phyloP scores from a whole-genome alignment of 1,284 basidiomycete species.

The Cryptococcus hybrid region DNA sequence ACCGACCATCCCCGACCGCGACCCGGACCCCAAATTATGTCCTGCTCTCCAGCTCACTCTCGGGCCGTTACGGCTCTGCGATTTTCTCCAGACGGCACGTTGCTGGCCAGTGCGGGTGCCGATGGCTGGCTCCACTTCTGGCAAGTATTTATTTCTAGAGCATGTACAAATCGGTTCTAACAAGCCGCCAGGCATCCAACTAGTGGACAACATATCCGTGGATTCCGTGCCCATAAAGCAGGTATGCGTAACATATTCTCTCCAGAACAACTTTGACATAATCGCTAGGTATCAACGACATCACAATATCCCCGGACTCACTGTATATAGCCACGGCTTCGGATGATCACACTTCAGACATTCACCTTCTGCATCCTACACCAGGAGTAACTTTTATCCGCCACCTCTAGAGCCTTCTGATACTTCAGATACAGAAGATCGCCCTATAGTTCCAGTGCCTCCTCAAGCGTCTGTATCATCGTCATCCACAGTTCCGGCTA shows the following conservation, averaged over 20 bases:
- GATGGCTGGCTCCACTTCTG: constrained; percentile 49
- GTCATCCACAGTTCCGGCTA: constrained; percentile 6
- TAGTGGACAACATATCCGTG: constrained; percentile 28
- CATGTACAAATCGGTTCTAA: neutral
- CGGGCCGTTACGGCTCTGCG: constrained; percentile 49
- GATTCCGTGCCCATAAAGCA: constrained; percentile 26
- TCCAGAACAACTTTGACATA: neutral
- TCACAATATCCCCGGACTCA: constrained; percentile 80
- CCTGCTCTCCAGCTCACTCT: constrained; percentile 48
- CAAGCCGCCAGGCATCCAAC: constrained; percentile 26
- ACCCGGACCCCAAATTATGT: neutral
- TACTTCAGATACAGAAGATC: no score
- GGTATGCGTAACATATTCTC: constrained; percentile 21
- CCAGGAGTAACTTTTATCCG: neutral
- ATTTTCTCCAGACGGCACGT: constrained; percentile 52
- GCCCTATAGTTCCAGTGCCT: neutral
- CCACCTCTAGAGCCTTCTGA: neutral
- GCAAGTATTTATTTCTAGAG: constrained; percentile 12
- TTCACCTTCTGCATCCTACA: constrained; percentile 52
- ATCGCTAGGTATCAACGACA: constrained; percentile 71
- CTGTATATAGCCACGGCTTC: constrained; percentile 82
- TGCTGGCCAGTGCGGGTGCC: constrained; percentile 51
- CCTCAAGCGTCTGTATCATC: neutral
- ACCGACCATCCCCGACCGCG: neutral
- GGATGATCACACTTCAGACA: constrained; percentile 78